Evolutionary conservation across 1,139 yeast genomes (phyloP).

Genomic region (Pichia sp.): DNA sequence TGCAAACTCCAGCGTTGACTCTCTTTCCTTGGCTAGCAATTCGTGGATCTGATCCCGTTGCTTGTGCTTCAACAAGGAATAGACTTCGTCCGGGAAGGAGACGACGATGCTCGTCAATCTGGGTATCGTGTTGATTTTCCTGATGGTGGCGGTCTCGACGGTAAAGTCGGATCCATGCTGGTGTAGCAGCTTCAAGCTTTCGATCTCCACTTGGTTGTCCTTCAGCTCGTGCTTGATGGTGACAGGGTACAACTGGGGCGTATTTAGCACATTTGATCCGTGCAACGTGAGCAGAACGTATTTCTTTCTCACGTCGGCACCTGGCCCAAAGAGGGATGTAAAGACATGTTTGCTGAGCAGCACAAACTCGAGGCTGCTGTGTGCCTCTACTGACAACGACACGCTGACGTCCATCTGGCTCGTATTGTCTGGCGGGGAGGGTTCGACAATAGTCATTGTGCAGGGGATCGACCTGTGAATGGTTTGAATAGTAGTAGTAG

Average conservation of each 20-base stretch:
- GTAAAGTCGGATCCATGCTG: conserved; percentile 33
- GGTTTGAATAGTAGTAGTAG: no score
- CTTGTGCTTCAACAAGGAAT: conserved; percentile 37
- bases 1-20: conserved; percentile 36
- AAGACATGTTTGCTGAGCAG: conserved; percentile 18
- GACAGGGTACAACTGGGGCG: conserved; percentile 38
- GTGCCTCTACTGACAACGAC: not conserved
- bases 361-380: conserved; percentile 18
- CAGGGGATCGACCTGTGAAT: no score
- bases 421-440: no score
- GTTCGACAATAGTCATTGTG: no score
- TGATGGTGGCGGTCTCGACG: conserved; percentile 23
- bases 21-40: conserved; percentile 32
- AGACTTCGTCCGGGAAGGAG: conserved; percentile 44
- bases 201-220: conserved; percentile 35
- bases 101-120: conserved; percentile 27
- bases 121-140: conserved; percentile 18
- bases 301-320: conserved; percentile 25
- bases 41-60: conserved; percentile 33
- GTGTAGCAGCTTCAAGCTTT: conserved; percentile 38
- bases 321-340: conserved; percentile 13
- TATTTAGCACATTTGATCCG: conserved; percentile 44
- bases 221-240: conserved; percentile 31
- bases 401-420: not conserved
- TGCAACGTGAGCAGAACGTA: conserved; percentile 31